phyloP scores from a whole-genome alignment of 2,329 filamentous ascomycete species.

The Cladosporium sp. region DNA sequence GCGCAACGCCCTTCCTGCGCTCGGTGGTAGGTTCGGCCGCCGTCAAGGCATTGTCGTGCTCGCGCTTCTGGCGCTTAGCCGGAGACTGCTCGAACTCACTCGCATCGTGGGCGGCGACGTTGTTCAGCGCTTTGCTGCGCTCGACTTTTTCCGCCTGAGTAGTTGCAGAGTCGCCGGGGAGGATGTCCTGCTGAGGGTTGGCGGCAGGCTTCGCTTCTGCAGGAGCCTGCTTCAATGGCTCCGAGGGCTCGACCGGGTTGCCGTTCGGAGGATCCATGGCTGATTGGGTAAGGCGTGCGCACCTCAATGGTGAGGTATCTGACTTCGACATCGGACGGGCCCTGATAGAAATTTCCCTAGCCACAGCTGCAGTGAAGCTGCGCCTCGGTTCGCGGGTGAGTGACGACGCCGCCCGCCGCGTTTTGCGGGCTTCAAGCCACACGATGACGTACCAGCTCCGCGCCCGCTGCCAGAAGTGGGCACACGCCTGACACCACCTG shows the following conservation, averaged over 20 bases:
- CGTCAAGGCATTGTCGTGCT: conserved; percentile 20
- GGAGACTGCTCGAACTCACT: conserved; percentile 30
- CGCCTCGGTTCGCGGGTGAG: too few species aligned
- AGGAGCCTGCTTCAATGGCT: conserved; percentile 18
- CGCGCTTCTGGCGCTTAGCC: conserved; percentile 34
- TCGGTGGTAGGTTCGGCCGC: conserved; percentile 25
- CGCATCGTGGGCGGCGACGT: conserved; percentile 14
- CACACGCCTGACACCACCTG: background rate
- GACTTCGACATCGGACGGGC: too few species aligned
- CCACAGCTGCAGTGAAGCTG: too few species aligned
- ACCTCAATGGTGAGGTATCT: too few species aligned
- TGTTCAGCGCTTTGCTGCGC: conserved; percentile 23
- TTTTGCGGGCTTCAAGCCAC: too few species aligned
- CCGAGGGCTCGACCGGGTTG: conserved; percentile 23
- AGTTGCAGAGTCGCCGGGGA: conserved; percentile 32
- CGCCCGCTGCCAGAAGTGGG: background rate
- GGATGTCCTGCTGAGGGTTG: conserved; percentile 30
- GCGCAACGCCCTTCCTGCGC: conserved; percentile 53
- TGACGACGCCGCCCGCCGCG: too few species aligned
- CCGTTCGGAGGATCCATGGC: conserved; percentile 2
- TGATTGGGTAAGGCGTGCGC: too few species aligned
- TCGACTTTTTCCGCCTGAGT: conserved; percentile 38
- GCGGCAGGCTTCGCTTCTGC: conserved; percentile 18
- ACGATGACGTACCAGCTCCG: background rate
- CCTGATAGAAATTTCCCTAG: too few species aligned